Conservation (phyloP, 2,329 filamentous ascomycete genomes). For the Xylariaceae sp. region DNA sequence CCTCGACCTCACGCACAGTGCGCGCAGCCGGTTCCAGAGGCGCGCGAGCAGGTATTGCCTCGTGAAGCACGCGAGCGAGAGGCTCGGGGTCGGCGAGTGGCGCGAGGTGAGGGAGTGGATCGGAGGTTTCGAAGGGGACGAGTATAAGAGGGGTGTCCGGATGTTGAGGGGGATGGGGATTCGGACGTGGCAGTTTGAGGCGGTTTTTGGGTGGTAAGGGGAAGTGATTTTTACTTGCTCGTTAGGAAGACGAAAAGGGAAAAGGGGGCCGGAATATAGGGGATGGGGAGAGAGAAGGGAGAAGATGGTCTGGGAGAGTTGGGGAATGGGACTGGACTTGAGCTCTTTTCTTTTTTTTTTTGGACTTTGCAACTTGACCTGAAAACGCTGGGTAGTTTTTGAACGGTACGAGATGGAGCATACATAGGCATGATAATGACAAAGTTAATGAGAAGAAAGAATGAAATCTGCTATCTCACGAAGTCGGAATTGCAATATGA, state of each 20-base stretch:
- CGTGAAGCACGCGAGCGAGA: constrained; percentile 7
- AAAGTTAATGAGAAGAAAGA: too few species aligned
- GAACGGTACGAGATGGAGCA: too few species aligned
- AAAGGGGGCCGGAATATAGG: background rate
- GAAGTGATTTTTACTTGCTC: background rate
- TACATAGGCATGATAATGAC: too few species aligned
- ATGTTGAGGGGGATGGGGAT: constrained; percentile 11
- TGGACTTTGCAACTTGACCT: too few species aligned
- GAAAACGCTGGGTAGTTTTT: too few species aligned
- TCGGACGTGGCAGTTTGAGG: constrained; percentile 10
- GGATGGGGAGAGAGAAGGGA: background rate
- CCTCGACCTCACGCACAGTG: constrained; percentile 7
- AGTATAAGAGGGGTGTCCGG: constrained; percentile 5
- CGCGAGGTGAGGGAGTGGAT: constrained; percentile 10
- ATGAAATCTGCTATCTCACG: too few species aligned
- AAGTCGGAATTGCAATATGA: too few species aligned
- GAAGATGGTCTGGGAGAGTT: too few species aligned
- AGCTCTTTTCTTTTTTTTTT: too few species aligned
- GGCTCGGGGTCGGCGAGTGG: constrained; percentile 9
- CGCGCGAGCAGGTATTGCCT: constrained; percentile 11
- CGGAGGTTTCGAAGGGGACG: constrained; percentile 6
- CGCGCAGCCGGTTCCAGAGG: constrained; percentile 4
- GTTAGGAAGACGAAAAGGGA: background rate
- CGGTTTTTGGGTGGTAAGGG: constrained; percentile 11
- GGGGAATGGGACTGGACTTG: too few species aligned